Evolutionary conservation across 805 yeast genomes (phyloP), one percentile per base, ranked within the genome.

Genomic region (Metschnikowia cerradonensis): DNA sequence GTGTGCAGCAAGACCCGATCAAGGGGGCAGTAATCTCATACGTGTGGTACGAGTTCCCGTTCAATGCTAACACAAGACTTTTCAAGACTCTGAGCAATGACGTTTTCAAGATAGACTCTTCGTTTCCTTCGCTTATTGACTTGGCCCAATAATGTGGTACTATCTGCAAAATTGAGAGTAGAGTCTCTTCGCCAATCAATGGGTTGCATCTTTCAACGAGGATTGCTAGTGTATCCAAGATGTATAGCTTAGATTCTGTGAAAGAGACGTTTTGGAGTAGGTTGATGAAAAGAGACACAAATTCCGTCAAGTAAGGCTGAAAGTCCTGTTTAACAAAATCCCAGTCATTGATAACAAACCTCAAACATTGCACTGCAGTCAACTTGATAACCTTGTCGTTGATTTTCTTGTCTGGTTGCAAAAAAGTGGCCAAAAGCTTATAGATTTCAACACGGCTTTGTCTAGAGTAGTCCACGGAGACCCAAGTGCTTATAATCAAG

Each of bases 331-430:
- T 84, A 36, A 82, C 76, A 65, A 92, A 91, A 53, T 88, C 91
- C 88, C 95, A 89, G 60, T 90, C 97, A 53, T 89, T 91, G 32
- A 92, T 73, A 45, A 88, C 75, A 30, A 80, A 76, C 52, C 83
- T 77, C 19, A 91, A 68, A 0, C 92, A 81, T 59, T 84, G 86
- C 14, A 86, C 75, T 0, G 94, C 84, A 0, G 95, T 81, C 20
- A 94, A 64, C 57, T 78, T 78, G 2, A 94, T 96, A n/a, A 92
- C 96, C 49, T 78, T 75, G 64, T 94, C 98, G 56, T 83, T 80
- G 30, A 63, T 58, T 26, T 73, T 65, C 32, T 75, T 68, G 35
- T 76, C 73, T 2, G 72, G 55, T 11, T 76, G 67, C 55, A 90
- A 63, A n/a, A 83, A 68, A 37, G 67, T 66, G 17, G 76, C 53